Base-by-base conservation (phyloP, 2,329 filamentous ascomycete species). In the Diplodia scrobiculata region DNA sequence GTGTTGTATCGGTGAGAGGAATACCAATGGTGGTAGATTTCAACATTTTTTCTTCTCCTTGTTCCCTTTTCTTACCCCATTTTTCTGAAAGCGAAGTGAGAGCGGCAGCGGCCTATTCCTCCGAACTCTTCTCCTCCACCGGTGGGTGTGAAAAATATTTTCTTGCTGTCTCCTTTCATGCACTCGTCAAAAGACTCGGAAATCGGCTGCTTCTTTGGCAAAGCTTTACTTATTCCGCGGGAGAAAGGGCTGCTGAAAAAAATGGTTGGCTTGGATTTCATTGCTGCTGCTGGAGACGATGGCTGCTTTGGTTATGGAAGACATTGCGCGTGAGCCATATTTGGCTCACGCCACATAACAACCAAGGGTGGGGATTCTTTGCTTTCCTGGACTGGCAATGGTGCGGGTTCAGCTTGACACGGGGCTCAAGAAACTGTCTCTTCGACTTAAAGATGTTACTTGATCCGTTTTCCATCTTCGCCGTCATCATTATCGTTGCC, bases 1-100 rank as follows among this genome's bases (percentile, higher is more conserved):
- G 51, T 59, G 63, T 50, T 66, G 63, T 59, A 66, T 38, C 53
- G 63, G 53, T 38, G 63, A 66, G 63, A 59, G 63, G 63, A 66
- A 66, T 66, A 66, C 63, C 63, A 59, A 66, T 58, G 63, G 63
- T 66, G 52, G 63, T 66, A 66, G 63, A 66, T 66, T 66, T 66
- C 63, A 66, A 66, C 53, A 66, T 58, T 51, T 51, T 65, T 51
- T 66, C 34, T 58, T 62, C 36, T 48, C 50, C 63, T 58, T 59
- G 52, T 58, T 51, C 45, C 53, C 27, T 51, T 66, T 66, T 38
- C 53, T 50, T 66, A n/a, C 52, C 53, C 32, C 52, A 65, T 58
- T 50, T 50, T 41, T 50, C 45, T 58, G 53, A 66, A 50, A 66
- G 50, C 63, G 52, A 66, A 59, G 47, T 54, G 63, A 51, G 63